Evolutionary conservation across 164 flowering plant genomes (phyloP), one percentile per base, ranked within the genome.

Genomic region (Umbellularia californica): DNA sequence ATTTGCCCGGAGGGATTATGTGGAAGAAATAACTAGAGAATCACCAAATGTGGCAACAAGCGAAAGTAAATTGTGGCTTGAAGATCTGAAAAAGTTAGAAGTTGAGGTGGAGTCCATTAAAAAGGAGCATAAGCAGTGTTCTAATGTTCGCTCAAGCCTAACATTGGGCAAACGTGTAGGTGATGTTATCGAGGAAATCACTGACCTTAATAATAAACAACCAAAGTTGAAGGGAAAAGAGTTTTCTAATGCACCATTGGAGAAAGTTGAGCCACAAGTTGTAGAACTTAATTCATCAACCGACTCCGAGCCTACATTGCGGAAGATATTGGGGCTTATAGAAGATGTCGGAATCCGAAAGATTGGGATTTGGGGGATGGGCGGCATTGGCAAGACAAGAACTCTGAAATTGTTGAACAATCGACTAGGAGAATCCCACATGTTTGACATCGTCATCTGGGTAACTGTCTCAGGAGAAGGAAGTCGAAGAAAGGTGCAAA

Each of bases 371-470:
- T 41, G 52, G 71, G 71, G 71, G 5, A 47, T 47, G 51, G 71
- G 51, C 1, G 71, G 69, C 41, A n/a, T 70, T 70, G 72, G 72
- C 7, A 70, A 70, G 24, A 51, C 72, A 23, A 70, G 17, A 10
- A 24, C 51, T 23, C 12, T 70, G 33, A 12, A 50, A 51, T 9
- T 2, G 14, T 30, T 50, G 28, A 70, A 50, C 3, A 70, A 70
- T 9, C n/a, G 23, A 15, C 33, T 30, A 2, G 72, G 25, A 22
- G 23, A 50, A 70, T n/a, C 12, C 17, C 27, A 14, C 23, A 70
- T 22, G 15, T 70, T 23, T 24, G 33, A 70, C 2, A 70, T 51
- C 50, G 62, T 70, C 33, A 50, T 70, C 7, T 70, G 58, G 72
- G 52, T 69, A 17, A n/a, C 55, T 5, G 70, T 69, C 55, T 69